Evolutionary conservation across 169 alveolate species (phyloP), one percentile per base, ranked within the genome.

Genomic region (Haemoproteus tartakovskyi): DNA sequence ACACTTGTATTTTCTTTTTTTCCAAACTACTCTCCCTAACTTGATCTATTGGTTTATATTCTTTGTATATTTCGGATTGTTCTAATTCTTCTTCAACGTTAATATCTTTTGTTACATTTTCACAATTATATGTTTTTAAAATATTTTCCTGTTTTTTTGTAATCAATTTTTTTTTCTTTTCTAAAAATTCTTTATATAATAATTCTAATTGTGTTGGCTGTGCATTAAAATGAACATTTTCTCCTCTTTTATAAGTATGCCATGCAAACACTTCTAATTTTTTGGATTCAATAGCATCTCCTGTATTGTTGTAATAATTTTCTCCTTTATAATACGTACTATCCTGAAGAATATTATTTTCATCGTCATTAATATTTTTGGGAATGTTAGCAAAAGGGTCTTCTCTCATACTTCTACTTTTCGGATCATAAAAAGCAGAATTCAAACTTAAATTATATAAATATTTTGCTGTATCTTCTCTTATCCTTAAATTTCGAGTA

Each of bases 391-490:
- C 50, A 21, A 93, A 63, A 14, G 97, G 98, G 63, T 94, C 95
- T 51, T 92, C 99, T 40, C 98, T 89, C 97, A 96, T 92, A 26
- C 98, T 87, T 57, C 99, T 88, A 19, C 97, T 92, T 79, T 97
- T 97, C 21, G 98, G 98, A 81, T 96, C 99, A 87, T 96, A 97
- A 79, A 63, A 92, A 24, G 98, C 99, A 9, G 98, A 94, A 74
- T 95, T 92, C 22, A 92, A 90, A 82, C 95, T 98, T 60, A 97
- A 62, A 81, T 97, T 95, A 50, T 92, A 86, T 4, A 97, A 84
- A 82, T 98, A 98, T 83, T 95, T 95, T 12, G 99, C 99, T 41
- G 97, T 95, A 79, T 98, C 99, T 64, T 96, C 99, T 40, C 99
- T 89, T 22, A 95, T 94, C 50, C 99, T 92, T 64, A 96, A 87